Base-by-base conservation (phyloP, 2,329 filamentous ascomycete species). In the Camptophora hylomeconis region DNA sequence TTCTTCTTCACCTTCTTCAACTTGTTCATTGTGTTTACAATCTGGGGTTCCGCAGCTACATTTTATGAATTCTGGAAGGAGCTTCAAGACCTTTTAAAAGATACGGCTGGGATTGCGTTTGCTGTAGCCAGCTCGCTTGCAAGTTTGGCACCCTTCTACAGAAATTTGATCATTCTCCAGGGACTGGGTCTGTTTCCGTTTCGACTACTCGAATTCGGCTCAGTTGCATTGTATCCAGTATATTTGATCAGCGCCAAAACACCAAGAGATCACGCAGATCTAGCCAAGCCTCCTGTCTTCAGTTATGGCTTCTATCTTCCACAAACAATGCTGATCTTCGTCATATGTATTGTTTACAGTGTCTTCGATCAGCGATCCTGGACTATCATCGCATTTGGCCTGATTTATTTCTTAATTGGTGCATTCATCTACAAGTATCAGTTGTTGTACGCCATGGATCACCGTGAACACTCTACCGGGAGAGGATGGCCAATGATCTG, bases 1-100 rank as follows among this genome's bases (percentile, higher is more conserved):
- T 98, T 95, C 59, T 93, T 95, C 65, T 98, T 98, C 52, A 86
- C 80, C 7, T 98, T 98, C 56, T 95, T 98, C 70, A 98, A 98
- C 57, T 82, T 95, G 33, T 98, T 98, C 57, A 70, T 95, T 28
- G 72, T 95, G 24, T 94, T 95, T 52, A 92, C 87, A 1, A 69
- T 89, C 15, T 80, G 92, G 24, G 80, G 80, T 30, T 83, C 84
- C 4, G 82, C 73, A 2, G 73, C 78, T 20, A 72, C 76, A 30
- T 80, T 93, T 47, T 74, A 74, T 54, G 63, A 65, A 18, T 69
- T 79, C 29, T 65, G 67, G 47, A 57, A 69, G 32, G 59, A 63
- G 15, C 64, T 95, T 25, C 72, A 72, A 30, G 70, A 87, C 26
- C 72, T 77, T 7, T 65, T 93, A 31, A 74, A 72, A 42, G 83